Base-by-base conservation (phyloP, 2,329 filamentous ascomycete species). In the Alternaria solani region DNA sequence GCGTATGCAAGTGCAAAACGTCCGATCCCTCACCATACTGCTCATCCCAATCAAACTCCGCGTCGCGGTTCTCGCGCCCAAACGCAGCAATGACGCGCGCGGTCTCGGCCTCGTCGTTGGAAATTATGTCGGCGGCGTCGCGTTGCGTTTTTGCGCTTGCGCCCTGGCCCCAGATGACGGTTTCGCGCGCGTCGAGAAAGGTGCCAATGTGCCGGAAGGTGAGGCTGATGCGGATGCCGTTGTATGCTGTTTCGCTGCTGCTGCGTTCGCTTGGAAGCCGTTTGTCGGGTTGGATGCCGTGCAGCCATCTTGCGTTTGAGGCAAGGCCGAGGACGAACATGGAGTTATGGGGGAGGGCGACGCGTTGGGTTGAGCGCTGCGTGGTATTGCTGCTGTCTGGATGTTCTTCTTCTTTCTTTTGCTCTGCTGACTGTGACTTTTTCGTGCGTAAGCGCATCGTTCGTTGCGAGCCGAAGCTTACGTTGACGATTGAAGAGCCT, bases 181-280 rank as follows among this genome's bases (percentile, higher is more conserved):
- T 82, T 39, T 86, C 83, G n/a, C 87, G 82, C 4, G 83, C 81
- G 68, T 90, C 84, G 44, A 97, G 79, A 73, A 93, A 98, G 0
- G 95, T 99, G 2, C 89, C 93, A 65, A 99, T 97, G 25, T 88
- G 85, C 44, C 95, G 86, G 76, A 99, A 98, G 0, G 95, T 99
- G 36, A 99, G 84, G 48, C 92, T 96, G 74, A 99, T 97, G 47
- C 95, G 90, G 47, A 89, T 88, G 7, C 93, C 91, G 6, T 82
- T 82, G 71, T 87, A 93, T 0, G 91, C 90, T 41, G 88, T 85
- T 75, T 98, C 94, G 6, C 86, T 86, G 0, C 82, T 67, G 0
- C 86, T 84, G 77, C 94, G 94, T 65, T 94, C 90, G 1, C 82
- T 79, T 1, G 82, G 79, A 0, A 86, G 81, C 26, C 95, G 88